Base-by-base conservation (phyloP, 108 stramenopile genomes). In the Chaetoceros tenuissimus region DNA sequence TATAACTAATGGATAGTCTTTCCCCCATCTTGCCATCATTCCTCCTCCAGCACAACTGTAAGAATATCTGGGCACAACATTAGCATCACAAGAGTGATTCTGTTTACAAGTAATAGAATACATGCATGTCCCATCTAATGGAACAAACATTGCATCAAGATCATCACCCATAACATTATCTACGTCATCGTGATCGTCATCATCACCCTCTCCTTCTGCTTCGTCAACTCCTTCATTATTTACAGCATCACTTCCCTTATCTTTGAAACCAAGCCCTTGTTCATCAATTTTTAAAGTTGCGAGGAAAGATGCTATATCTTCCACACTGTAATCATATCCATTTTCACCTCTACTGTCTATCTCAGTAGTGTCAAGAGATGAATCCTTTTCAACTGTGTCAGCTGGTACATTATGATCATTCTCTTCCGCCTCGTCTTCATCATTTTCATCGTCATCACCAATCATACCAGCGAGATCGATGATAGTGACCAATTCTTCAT, bases 51-150 rank as follows among this genome's bases (percentile, higher is more conserved):
- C 3, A 31, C 19, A 54, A 8, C 53, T 31, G 18, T 22, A 25
- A 29, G 66, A 60, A 66, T 85, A 91, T 34, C 74, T 44, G 0
- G 82, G 57, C 0, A 78, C 31, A 21, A 84, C 76, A 52, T 87
- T 91, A 7, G 83, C 83, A 31, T 59, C 63, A 57, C 90, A 92
- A 16, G 81, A 80, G 60, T 95, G 94, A 60, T 95, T 95, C 88
- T 92, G 91, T 60, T 85, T 88, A 61, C 89, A 90, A 8, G 78
- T 57, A 10, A 66, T 64, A 1, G 73, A 44, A 59, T 68, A 92
- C 48, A 93, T 78, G 1, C 86, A 87, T 0, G 92, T 92, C 16
- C 94, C 94, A 63, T 95, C 94, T 40, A 95, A 54, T 28, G 88
- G 84, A 26, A 74, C 56, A 62, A 79, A 72, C 13, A 81, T 51